Base-by-base conservation (phyloP, 306 rosid species). In the Dalbergia oliveri region DNA sequence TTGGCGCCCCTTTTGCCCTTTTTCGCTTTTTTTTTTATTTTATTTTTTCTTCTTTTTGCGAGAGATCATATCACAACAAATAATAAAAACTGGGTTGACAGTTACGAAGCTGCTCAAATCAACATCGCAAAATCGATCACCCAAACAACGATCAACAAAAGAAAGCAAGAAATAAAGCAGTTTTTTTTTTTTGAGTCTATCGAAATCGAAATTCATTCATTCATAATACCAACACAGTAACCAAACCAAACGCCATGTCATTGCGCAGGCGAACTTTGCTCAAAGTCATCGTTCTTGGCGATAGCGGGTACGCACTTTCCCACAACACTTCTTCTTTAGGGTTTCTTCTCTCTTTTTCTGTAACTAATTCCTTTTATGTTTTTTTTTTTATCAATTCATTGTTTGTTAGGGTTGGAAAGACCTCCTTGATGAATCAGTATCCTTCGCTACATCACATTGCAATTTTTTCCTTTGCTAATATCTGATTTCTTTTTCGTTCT, bases 371-470 rank as follows among this genome's bases (percentile, higher is more conserved):
- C 4, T 19, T 2, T 0, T n/a, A n/a, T n/a, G n/a, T n/a, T 21
- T 44, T 3, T 19, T 16, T 45, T 47, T 4, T 61, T 15, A 8
- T 14, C 31, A 18, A 11, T 69, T 79, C 16, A 7, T 41, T 89
- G 15, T 16, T 72, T 88, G 19, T 68, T 84, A 94, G 98, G 91
- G 98, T 91, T 47, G 98, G 98, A 68, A 94, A 94, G 90, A 94
- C 98, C 68, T 91, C 98, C 51, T 88, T 91, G 94, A 94, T 94
- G 98, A 94, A 94, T 75, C 98, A 89, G 98, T 94, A 91, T 94
- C 97, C 97, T 86, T 73, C 65, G 3, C 9, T 41, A 45, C 69
- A 34, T 35, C 35, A 34, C 18, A 43, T 50, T n/a, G 34, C 50
- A 10, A 5, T 26, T 33, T 0, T 12, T 47, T 12, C 14, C 15